These are phyloP conservation scores for Lactuca saligna DNA, from an alignment of 129 eudicot species.

Conservation along the genomic window DNA sequence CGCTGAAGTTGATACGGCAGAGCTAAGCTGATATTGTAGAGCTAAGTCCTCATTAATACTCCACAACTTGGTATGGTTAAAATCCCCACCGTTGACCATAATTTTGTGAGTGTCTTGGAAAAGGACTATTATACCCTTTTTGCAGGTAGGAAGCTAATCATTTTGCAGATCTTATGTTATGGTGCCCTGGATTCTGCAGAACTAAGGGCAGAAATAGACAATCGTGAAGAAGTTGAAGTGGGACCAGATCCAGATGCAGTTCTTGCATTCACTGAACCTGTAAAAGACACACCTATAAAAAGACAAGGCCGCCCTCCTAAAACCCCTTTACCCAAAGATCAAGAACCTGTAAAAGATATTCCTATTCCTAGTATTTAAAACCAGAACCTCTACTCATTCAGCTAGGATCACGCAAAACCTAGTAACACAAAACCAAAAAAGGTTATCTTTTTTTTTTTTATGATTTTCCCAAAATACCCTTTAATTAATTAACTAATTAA, in stretches of 20 bases:
- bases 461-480: too few relatives aligned
- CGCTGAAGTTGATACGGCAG: too few relatives aligned
- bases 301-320: constrained; percentile 33
- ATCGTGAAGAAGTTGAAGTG: constrained; percentile 69
- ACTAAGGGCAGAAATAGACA: constrained; percentile 75
- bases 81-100: too few relatives aligned
- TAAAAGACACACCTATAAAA: background rate
- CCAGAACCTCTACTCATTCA: too few relatives aligned
- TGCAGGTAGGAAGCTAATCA: constrained; percentile 56
- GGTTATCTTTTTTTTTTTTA: too few relatives aligned
- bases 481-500: background rate
- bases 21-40: too few relatives aligned
- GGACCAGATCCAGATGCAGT: constrained; percentile 56
- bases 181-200: constrained; percentile 72
- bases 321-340: constrained; percentile 49
- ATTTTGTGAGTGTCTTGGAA: constrained; percentile 40
- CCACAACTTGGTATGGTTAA: too few relatives aligned
- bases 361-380: constrained; percentile 4
- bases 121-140: constrained; percentile 73
- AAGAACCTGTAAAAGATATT: constrained; percentile 41
- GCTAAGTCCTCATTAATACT: too few relatives aligned
- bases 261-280: constrained; percentile 17
- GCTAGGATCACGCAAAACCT: too few relatives aligned
- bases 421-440: too few relatives aligned
- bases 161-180: constrained; percentile 88